These are phyloP conservation scores for Mitragyna speciosa DNA, from an alignment of 257 asterid species.

Conservation along the genomic window DNA sequence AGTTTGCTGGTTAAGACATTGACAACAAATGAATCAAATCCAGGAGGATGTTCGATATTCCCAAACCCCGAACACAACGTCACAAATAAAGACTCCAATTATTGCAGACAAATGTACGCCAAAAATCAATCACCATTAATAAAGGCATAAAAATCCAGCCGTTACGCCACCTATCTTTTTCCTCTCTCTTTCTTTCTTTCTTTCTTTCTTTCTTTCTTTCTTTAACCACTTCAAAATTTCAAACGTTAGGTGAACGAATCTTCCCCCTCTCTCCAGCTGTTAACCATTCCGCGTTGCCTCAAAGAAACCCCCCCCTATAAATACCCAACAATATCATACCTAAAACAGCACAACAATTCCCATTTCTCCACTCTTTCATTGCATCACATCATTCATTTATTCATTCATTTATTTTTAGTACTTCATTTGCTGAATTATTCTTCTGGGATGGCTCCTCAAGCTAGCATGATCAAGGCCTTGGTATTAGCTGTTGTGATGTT, in stretches of 20 bases:
- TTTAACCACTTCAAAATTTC: not conserved
- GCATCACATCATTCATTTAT: not conserved
- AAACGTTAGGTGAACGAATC: not conserved
- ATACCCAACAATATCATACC: not conserved
- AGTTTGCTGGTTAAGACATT: no score
- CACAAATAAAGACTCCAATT: not conserved
- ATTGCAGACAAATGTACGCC: not conserved
- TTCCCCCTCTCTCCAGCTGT: not conserved
- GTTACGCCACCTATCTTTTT: not conserved
- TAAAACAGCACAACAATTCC: not conserved
- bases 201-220: not conserved
- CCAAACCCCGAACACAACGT: not conserved
- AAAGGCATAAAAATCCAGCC: not conserved
- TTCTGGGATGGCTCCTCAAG: constrained; percentile 50
- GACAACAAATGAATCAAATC: not conserved
- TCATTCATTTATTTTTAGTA: not conserved
- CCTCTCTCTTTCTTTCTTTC: no score
- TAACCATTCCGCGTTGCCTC: not conserved
- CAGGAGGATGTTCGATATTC: not conserved
- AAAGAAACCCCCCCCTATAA: not conserved
- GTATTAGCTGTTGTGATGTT: constrained; percentile 11
- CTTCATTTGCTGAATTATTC: not conserved
- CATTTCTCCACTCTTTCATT: no score
- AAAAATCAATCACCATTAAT: not conserved
- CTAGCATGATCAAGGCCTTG: constrained; percentile 6